These are phyloP conservation scores for Penicilliopsis zonata DNA, from an alignment of 495 filamentous ascomycete species.

Conservation along the genomic window DNA sequence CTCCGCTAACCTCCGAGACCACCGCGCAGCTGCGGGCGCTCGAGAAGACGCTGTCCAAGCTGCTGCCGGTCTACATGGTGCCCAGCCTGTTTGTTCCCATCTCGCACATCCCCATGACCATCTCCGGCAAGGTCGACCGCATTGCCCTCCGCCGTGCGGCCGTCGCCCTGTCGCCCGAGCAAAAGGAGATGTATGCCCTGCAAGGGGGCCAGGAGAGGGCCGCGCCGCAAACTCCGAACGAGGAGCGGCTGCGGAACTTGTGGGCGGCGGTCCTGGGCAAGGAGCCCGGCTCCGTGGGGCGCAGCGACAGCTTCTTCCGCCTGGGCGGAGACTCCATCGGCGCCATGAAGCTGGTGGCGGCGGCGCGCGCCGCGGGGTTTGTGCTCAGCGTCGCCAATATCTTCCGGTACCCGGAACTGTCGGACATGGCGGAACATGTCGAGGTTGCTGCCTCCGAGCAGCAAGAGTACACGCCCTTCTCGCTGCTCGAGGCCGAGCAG, in stretches of 20 bases:
- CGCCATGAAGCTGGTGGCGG: slow-evolving; percentile 36
- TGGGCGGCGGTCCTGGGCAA: slow-evolving; percentile 5
- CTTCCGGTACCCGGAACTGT: slow-evolving; percentile 6
- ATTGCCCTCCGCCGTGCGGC: slow-evolving; percentile 7
- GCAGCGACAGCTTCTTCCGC: slow-evolving; percentile 38
- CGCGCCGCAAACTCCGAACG: slow-evolving; percentile 5
- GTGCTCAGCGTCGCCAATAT: slow-evolving; percentile 10
- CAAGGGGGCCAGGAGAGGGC: no score
- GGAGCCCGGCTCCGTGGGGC: slow-evolving; percentile 12
- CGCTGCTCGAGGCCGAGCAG: no score
- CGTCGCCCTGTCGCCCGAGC: background rate
- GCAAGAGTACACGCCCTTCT: no score
- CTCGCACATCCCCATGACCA: slow-evolving; percentile 16
- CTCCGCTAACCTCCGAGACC: background rate
- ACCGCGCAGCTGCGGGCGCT: background rate
- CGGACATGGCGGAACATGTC: slow-evolving; percentile 5
- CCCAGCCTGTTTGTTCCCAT: slow-evolving; percentile 22
- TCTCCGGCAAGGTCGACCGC: slow-evolving; percentile 25
- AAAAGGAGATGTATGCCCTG: background rate
- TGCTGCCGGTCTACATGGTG: slow-evolving; percentile 27
- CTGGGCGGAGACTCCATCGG: slow-evolving; percentile 40
- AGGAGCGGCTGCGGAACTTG: slow-evolving; percentile 7
- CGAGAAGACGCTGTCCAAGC: background rate
- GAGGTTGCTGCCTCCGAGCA: no score
- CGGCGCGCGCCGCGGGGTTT: slow-evolving; percentile 5